Evolutionary conservation across 78 protist genomes (phyloP).

Genomic region (Dictyostelium citrinum): DNA sequence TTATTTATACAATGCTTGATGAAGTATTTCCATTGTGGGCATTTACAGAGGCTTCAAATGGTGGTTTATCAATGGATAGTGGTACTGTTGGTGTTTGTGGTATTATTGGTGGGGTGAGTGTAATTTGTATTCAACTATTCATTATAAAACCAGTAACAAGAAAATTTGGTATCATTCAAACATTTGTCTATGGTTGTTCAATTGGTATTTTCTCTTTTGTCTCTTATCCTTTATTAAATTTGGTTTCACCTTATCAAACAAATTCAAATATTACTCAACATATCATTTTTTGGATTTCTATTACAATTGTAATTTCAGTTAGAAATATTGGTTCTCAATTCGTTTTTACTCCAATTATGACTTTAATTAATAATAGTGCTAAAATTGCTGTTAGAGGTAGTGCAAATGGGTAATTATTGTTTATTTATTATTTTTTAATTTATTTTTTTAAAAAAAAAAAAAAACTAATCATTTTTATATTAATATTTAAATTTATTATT

Average conservation of each 20-base stretch:
- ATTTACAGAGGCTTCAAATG: background rate
- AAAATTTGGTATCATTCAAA: conserved; percentile 22
- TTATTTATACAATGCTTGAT: conserved; percentile 46
- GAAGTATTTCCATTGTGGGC: conserved; percentile 67
- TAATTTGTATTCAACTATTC: conserved; percentile 8
- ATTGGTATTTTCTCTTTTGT: background rate
- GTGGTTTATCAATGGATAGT: conserved; percentile 19
- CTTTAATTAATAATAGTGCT: conserved; percentile 57
- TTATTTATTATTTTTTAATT: background rate
- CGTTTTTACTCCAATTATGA: conserved; percentile 55
- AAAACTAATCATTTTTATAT: background rate
- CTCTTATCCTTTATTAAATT: background rate
- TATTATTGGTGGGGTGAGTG: conserved; percentile 40
- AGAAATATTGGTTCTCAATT: conserved; percentile 28
- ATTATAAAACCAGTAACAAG: conserved; percentile 6
- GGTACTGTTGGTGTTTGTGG: conserved; percentile 24
- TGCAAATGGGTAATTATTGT: conserved; percentile 31
- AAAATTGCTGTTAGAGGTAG: background rate
- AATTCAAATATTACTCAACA: background rate
- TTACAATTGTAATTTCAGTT: background rate
- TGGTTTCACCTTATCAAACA: background rate
- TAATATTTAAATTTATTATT: background rate
- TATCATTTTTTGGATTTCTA: conserved; percentile 2
- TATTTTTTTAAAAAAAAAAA: too few relatives aligned
- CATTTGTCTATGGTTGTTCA: background rate